Percentiles rank a stretch among this genome's conserved stretches.
Conservation (phyloP, 352 stramenopile species). For the Paralagenidium karlingii region DNA sequence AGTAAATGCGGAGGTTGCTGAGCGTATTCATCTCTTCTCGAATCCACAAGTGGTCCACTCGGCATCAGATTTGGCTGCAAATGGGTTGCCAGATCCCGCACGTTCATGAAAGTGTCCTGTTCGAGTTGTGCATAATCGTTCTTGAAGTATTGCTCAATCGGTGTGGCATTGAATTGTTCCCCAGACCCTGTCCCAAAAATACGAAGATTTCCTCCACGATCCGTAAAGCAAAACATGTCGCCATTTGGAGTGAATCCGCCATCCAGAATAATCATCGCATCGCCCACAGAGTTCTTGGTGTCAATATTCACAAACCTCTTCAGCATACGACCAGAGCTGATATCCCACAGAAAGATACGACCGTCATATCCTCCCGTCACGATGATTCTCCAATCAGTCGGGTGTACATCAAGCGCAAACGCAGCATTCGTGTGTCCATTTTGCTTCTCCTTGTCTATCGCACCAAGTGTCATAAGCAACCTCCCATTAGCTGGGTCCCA, state of each 20-base stretch:
- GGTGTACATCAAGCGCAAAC: conserved; percentile 69
- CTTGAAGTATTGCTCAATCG: conserved; percentile 79
- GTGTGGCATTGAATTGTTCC: conserved; percentile 37
- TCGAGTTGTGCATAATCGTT: conserved; percentile 85
- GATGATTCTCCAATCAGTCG: conserved; percentile 54
- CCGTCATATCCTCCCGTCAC: conserved; percentile 77
- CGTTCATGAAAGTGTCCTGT: conserved; percentile 80
- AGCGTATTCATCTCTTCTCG: conserved; percentile 57
- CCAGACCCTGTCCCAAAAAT: conserved; percentile 71
- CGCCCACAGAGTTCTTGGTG: conserved; percentile 30
- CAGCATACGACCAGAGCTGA: conserved; percentile 45
- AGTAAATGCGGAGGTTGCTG: conserved; percentile 61
- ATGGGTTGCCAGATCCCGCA: conserved; percentile 80
- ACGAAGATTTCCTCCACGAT: conserved; percentile 64
- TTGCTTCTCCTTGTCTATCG: conserved; percentile 37
- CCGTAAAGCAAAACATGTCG: conserved; percentile 64
- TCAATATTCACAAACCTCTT: conserved; percentile 49
- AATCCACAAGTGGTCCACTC: conserved; percentile 57
- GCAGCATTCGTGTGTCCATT: conserved; percentile 65
- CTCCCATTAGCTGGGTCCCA: conserved; percentile 42
- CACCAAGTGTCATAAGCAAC: conserved; percentile 46
- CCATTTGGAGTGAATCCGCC: conserved; percentile 54
- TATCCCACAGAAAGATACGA: conserved; percentile 76
- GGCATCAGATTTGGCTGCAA: conserved; percentile 78
- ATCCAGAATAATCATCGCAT: conserved; percentile 61